phyloP scores from a whole-genome alignment of 2,329 filamentous ascomycete species.

The Raffaelea albimanens region DNA sequence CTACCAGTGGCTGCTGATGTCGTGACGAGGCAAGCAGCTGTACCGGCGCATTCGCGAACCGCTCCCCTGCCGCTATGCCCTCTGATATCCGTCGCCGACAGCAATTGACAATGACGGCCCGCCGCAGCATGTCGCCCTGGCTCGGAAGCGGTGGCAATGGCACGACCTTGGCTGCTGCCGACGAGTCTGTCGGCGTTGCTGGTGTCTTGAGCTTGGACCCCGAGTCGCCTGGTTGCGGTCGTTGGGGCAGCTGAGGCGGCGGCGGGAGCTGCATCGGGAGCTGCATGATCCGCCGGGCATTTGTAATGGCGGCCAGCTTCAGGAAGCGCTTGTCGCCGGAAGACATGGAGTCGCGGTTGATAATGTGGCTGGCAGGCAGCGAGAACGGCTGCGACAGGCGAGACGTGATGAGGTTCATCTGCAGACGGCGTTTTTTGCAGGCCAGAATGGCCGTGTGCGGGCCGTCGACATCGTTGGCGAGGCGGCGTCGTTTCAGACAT shows the following conservation, averaged over 20 bases:
- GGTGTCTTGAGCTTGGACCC: neutral
- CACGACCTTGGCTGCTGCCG: neutral
- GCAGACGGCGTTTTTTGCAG: conserved; percentile 59
- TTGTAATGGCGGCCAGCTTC: conserved; percentile 34
- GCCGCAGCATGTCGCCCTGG: conserved; percentile 40
- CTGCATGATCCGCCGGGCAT: conserved; percentile 19
- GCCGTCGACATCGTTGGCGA: conserved; percentile 49
- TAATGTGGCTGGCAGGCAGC: conserved; percentile 58
- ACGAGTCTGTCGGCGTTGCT: neutral
- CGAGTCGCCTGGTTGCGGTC: neutral
- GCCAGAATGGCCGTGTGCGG: conserved; percentile 38
- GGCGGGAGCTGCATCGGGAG: neutral
- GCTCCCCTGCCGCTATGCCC: conserved; percentile 19
- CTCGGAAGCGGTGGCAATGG: neutral
- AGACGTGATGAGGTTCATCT: conserved; percentile 56
- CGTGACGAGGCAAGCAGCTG: conserved; percentile 7
- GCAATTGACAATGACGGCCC: conserved; percentile 57
- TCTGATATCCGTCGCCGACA: conserved; percentile 37
- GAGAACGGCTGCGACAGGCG: conserved; percentile 62
- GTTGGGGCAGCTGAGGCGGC: neutral
- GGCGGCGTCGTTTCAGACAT: conserved; percentile 39
- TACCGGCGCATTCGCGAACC: conserved; percentile 12
- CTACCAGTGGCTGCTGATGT: neutral
- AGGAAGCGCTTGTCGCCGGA: conserved; percentile 37
- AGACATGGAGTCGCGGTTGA: conserved; percentile 45